Percentiles rank a stretch among this genome's conserved stretches.
These are phyloP conservation scores for Anthracocystis walkeri DNA, from an alignment of 1,284 basidiomycete genomes.

Conservation along the genomic window DNA sequence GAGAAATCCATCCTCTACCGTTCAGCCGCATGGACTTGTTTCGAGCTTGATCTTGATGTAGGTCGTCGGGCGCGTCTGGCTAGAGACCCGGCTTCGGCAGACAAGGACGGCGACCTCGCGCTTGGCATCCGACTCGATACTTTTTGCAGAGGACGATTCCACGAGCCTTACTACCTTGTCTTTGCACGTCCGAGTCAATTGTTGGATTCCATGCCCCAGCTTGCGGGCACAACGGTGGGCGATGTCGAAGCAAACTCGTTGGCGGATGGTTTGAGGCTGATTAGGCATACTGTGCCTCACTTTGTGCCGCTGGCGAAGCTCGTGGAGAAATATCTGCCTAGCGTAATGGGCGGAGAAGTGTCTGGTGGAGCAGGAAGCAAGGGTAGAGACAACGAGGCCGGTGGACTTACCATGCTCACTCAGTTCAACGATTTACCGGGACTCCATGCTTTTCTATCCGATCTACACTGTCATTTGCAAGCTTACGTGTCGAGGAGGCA, in stretches of 20 bases:
- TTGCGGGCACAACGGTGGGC: slow-evolving; percentile 23
- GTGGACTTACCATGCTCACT: slow-evolving; percentile 42
- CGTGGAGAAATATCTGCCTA: slow-evolving; percentile 46
- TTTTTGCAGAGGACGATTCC: slow-evolving; percentile 51
- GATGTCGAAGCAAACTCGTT: slow-evolving; percentile 24
- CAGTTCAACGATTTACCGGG: slow-evolving; percentile 43
- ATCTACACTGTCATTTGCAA: slow-evolving; percentile 52
- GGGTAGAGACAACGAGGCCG: slow-evolving; percentile 36
- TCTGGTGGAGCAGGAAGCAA: slow-evolving; percentile 30
- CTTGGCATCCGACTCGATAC: slow-evolving; percentile 56
- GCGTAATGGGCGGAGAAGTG: slow-evolving; percentile 24
- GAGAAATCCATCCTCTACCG: slow-evolving; percentile 53
- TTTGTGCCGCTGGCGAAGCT: slow-evolving; percentile 51
- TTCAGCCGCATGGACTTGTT: slow-evolving; percentile 52
- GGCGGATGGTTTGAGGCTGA: slow-evolving; percentile 32
- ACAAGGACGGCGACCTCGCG: slow-evolving; percentile 42
- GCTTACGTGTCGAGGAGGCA: slow-evolving; percentile 52
- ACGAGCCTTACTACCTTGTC: slow-evolving; percentile 56
- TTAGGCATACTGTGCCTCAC: slow-evolving; percentile 58
- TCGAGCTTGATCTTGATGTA: slow-evolving; percentile 58
- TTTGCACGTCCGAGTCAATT: slow-evolving; percentile 50
- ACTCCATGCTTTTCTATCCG: slow-evolving; percentile 46
- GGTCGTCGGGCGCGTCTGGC: slow-evolving; percentile 46
- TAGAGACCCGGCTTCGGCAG: slow-evolving; percentile 20
- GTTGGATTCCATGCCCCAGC: slow-evolving; percentile 31